Evolutionary conservation across 2,329 filamentous ascomycete genomes (phyloP).

Genomic region (Colletotrichum sp.): DNA sequence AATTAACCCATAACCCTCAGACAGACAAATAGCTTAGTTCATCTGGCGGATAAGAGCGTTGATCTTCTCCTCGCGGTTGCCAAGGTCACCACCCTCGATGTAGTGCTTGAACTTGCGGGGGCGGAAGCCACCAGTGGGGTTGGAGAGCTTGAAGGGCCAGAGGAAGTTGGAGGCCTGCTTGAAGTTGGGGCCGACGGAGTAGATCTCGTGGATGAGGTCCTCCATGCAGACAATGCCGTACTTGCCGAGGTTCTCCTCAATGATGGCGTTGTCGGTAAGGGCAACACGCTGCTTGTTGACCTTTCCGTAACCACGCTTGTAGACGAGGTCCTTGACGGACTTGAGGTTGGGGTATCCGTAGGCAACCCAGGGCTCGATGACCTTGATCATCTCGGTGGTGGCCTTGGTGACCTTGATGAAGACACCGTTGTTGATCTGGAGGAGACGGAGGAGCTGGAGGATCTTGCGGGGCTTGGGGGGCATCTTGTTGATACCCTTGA

Average conservation of each 20-base stretch:
- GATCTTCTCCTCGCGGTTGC: slow-evolving; percentile 99
- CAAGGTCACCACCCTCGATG: slow-evolving; percentile 97
- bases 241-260: slow-evolving; percentile 96
- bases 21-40: slow-evolving; percentile 71
- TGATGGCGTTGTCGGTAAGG: slow-evolving; percentile 96
- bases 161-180: slow-evolving; percentile 99
- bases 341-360: slow-evolving; percentile 99
- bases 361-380: slow-evolving; percentile 98
- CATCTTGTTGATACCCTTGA: slow-evolving; percentile 99
- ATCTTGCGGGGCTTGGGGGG: slow-evolving; percentile 99
- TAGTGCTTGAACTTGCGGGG: slow-evolving; percentile 99
- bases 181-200: slow-evolving; percentile 98
- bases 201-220: slow-evolving; percentile 99
- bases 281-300: slow-evolving; percentile 97
- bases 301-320: slow-evolving; percentile 99
- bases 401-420: slow-evolving; percentile 98
- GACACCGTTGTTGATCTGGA: slow-evolving; percentile 99
- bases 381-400: slow-evolving; percentile 94
- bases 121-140: slow-evolving; percentile 96
- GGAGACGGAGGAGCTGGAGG: slow-evolving; percentile 96
- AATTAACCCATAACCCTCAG: background rate
- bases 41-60: slow-evolving; percentile 96
- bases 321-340: slow-evolving; percentile 98
- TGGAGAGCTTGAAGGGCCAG: slow-evolving; percentile 99
- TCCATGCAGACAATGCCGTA: slow-evolving; percentile 99